Evolutionary conservation across 129 eudicot genomes (phyloP).

Genomic region (Flaveria sonorensis): DNA sequence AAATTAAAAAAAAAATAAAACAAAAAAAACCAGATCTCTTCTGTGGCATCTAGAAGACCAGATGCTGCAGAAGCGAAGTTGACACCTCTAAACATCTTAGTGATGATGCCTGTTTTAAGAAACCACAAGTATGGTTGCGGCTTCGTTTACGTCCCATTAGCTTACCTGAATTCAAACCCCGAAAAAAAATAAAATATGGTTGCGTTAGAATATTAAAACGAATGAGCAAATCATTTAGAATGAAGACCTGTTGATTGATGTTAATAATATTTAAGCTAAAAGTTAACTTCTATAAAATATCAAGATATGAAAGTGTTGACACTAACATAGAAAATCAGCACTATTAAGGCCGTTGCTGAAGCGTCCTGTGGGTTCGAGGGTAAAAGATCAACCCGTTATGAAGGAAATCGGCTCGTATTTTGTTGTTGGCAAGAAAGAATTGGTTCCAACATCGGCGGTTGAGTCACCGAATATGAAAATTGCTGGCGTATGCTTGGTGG

Average conservation of each 20-base stretch:
- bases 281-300: no score
- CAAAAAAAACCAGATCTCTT: conserved; percentile 23
- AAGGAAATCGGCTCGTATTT: conserved; percentile 52
- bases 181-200: not conserved
- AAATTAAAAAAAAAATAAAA: not conserved
- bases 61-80: conserved; percentile 42
- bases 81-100: conserved; percentile 30
- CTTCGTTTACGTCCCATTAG: conserved; percentile 38
- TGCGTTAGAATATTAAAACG: not conserved
- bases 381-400: conserved; percentile 64
- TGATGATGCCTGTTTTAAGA: conserved; percentile 11
- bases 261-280: no score
- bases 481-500: conserved; percentile 37
- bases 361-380: conserved; percentile 55
- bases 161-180: conserved; percentile 28
- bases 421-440: conserved; percentile 39
- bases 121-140: conserved; percentile 37
- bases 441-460: conserved; percentile 79
- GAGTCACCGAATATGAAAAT: conserved; percentile 81
- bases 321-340: conserved; percentile 68
- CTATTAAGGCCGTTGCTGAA: conserved; percentile 78
- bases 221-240: not conserved
- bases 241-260: no score
- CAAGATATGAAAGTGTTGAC: not conserved
- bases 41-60: conserved; percentile 36